Base-by-base conservation (phyloP, 345 rosid genomes). In the Reutealis trisperma region DNA sequence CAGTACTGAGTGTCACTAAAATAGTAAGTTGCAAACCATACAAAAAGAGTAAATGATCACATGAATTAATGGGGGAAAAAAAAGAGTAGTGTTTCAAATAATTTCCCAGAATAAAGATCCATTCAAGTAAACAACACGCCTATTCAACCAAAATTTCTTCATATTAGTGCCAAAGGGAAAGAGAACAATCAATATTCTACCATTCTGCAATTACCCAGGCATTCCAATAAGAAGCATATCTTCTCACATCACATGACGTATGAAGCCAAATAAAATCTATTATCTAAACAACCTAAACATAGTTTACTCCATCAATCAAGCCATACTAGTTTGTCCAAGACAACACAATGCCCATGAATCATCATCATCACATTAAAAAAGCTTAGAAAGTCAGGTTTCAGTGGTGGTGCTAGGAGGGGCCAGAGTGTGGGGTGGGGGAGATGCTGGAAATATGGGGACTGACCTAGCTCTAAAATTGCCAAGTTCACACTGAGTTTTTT, bases 1-100 rank as follows among this genome's bases (percentile, higher is more conserved):
- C 72, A 73, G 67, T 13, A 10, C 0, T 78, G 22, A 70, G 24
- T 75, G 67, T 41, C 70, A n/a, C 77, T 47, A 55, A 9, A 71
- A 42, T 18, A 71, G 2, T 49, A 60, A 16, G 57, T 54, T 3
- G 32, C 47, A 51, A 24, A 24, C 15, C 19, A 57, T 27, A 63
- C 25, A 13, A 18, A 24, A 47, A 6, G 19, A 21, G 41, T 9
- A 67, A 42, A 19, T 14, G 11, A 58, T 6, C 37, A 18, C 12
- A 76, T 12, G 9, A 30, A 27, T 12, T 5, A 47, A 47, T 3
- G 22, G n/a, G 18, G 7, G 54, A 70, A 7, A 55, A 19, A 0
- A 52, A 52, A 52, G 18, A 70, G 73, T 6, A 34, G 52, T 16
- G 41, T 52, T 65, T 37, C 24, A n/a, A 65, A 65, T 37, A 34